These are phyloP conservation scores for Globisporangium iwayamae DNA, from an alignment of 352 stramenopile species.

Conservation along the genomic window DNA sequence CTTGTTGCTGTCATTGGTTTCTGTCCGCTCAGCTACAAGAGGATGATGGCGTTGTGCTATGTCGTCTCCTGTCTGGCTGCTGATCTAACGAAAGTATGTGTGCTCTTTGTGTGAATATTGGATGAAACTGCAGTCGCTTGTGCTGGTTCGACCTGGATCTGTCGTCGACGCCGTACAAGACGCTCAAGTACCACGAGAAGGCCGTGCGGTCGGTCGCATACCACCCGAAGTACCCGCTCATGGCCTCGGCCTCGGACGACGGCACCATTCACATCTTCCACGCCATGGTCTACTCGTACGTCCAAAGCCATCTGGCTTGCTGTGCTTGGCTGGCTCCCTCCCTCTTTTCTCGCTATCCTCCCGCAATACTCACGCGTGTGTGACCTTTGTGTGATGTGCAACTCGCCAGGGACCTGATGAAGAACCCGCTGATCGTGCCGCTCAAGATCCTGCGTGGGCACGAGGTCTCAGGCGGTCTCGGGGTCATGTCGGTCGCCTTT, in stretches of 20 bases:
- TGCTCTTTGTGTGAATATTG: background rate
- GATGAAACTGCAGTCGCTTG: constrained; percentile 57
- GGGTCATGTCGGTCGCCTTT: constrained; percentile 95
- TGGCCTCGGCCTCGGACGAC: constrained; percentile 98
- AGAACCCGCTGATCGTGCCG: constrained; percentile 98
- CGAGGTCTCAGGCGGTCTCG: constrained; percentile 91
- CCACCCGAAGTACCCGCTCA: constrained; percentile 96
- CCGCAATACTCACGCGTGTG: background rate
- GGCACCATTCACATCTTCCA: constrained; percentile 99
- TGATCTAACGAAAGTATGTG: background rate
- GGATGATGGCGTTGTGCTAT: background rate
- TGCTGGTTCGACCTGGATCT: constrained; percentile 99
- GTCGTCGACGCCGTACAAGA: constrained; percentile 97
- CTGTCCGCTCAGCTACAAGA: background rate
- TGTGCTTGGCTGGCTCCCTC: constrained; percentile 1
- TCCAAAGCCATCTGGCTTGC: constrained; percentile 11
- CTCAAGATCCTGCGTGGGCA: constrained; percentile 98
- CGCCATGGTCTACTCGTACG: constrained; percentile 97
- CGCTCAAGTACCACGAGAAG: constrained; percentile 98
- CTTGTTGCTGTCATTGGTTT: background rate
- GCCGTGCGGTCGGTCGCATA: constrained; percentile 94
- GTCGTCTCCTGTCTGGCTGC: background rate
- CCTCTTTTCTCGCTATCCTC: constrained; percentile 7
- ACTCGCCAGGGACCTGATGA: constrained; percentile 92
- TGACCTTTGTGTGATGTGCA: background rate